phyloP scores from a whole-genome alignment of 1,284 basidiomycete species.

The Rhodotorula sp. region DNA sequence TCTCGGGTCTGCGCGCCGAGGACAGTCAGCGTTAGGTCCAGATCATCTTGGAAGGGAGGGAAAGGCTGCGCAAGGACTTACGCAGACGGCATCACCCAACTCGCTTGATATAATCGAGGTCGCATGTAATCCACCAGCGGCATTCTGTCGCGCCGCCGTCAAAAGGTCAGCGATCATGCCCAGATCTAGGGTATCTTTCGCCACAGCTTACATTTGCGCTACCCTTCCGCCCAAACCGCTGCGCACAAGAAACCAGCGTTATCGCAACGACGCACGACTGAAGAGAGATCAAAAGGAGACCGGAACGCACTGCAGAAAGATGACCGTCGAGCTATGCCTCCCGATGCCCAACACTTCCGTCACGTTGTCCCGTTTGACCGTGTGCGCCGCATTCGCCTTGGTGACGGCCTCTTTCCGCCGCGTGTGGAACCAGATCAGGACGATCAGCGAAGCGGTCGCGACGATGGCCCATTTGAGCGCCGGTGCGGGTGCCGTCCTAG shows the following conservation, averaged over 20 bases:
- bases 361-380: neutral
- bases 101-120: too few species aligned
- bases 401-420: too few species aligned
- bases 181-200: too few species aligned
- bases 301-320: constrained; percentile 6
- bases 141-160: neutral
- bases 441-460: neutral
- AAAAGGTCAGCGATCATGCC: neutral
- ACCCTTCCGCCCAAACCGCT: neutral
- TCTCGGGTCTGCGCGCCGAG: constrained; percentile 55
- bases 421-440: neutral
- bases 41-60: too few species aligned
- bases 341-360: neutral
- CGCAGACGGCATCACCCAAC: constrained; percentile 1
- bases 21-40: neutral
- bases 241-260: too few species aligned
- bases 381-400: neutral
- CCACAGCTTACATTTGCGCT: neutral
- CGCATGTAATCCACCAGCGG: neutral
- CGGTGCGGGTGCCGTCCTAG: neutral
- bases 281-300: neutral
- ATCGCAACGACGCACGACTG: neutral
- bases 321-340: neutral
- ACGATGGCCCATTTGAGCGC: neutral
- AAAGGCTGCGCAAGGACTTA: constrained; percentile 60